These are phyloP conservation scores for Crithidia thermophila DNA, from an alignment of 208 protist genomes.

Conservation along the genomic window DNA sequence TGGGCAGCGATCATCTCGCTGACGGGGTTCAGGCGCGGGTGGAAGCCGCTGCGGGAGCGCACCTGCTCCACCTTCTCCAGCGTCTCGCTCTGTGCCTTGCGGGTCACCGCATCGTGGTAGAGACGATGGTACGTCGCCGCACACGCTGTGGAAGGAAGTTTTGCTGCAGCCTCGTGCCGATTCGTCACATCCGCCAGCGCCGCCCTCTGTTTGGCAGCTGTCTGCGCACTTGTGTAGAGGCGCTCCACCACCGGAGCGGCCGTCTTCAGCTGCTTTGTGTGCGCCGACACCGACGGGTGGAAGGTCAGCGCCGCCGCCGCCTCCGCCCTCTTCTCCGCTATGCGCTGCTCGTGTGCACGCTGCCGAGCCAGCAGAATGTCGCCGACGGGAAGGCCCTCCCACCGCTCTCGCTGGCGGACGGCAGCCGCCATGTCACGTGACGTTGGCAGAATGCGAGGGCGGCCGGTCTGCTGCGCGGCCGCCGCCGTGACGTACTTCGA, in stretches of 20 bases:
- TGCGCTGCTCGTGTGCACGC: constrained; percentile 9
- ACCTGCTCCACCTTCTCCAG: constrained; percentile 4
- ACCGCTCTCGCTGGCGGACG: constrained; percentile 16
- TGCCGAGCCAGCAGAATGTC: constrained; percentile 27
- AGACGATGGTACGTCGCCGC: constrained; percentile 22
- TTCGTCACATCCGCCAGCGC: no score
- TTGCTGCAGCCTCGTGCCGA: background rate
- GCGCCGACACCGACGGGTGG: constrained; percentile 32
- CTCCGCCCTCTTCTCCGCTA: constrained; percentile 15
- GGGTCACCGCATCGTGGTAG: constrained; percentile 25
- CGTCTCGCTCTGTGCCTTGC: constrained; percentile 8
- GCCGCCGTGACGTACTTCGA: background rate
- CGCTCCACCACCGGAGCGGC: constrained; percentile 32
- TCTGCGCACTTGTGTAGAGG: constrained; percentile 38
- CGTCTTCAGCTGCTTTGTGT: constrained; percentile 12
- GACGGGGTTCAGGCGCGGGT: constrained; percentile 43
- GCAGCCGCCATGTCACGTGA: constrained; percentile 31
- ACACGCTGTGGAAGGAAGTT: background rate
- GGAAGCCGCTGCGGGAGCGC: constrained; percentile 26
- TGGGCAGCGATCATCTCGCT: constrained; percentile 49
- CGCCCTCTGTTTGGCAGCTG: constrained; percentile 2
- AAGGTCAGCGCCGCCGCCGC: constrained; percentile 33
- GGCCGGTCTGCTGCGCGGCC: background rate
- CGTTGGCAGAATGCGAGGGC: constrained; percentile 20
- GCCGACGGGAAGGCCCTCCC: constrained; percentile 11